These are phyloP conservation scores for Furcasterigmium sp. DNA, from an alignment of 2,329 filamentous ascomycete genomes.

Conservation along the genomic window DNA sequence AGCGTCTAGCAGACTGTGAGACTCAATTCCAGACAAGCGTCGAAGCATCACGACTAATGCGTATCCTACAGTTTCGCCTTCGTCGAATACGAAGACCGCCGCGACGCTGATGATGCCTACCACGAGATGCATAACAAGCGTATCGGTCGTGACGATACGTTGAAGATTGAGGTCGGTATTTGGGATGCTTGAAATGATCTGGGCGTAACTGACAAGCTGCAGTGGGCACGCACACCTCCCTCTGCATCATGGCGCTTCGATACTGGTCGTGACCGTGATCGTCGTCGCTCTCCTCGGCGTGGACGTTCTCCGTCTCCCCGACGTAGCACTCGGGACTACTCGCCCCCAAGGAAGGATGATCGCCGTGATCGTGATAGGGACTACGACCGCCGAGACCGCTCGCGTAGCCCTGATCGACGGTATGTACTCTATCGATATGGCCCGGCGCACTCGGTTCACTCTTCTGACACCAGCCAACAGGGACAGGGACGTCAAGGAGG, in stretches of 20 bases:
- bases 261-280: slow-evolving; percentile 74
- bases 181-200: too few species aligned
- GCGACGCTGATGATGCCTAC: slow-evolving; percentile 97
- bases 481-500: slow-evolving; percentile 55
- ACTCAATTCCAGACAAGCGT: slow-evolving; percentile 5
- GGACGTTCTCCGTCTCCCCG: slow-evolving; percentile 75
- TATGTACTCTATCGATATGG: slow-evolving; percentile 20
- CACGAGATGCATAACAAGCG: slow-evolving; percentile 99
- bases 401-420: slow-evolving; percentile 63
- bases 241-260: slow-evolving; percentile 99
- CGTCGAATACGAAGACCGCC: slow-evolving; percentile 97
- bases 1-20: slow-evolving; percentile 91
- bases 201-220: slow-evolving; percentile 6
- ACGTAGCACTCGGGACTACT: slow-evolving; percentile 72
- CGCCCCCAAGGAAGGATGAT: slow-evolving; percentile 76
- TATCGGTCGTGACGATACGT: slow-evolving; percentile 85
- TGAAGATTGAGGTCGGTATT: slow-evolving; percentile 88
- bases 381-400: slow-evolving; percentile 73
- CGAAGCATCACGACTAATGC: neutral
- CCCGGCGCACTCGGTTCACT: slow-evolving; percentile 4
- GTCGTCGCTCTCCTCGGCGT: slow-evolving; percentile 59
- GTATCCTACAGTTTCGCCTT: slow-evolving; percentile 71
- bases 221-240: slow-evolving; percentile 98
- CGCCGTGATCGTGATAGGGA: slow-evolving; percentile 76
- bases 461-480: slow-evolving; percentile 29